These are phyloP conservation scores for Pecoramyces ruminantium DNA, from an alignment of 192 early-diverging fungal species.

Conservation along the genomic window DNA sequence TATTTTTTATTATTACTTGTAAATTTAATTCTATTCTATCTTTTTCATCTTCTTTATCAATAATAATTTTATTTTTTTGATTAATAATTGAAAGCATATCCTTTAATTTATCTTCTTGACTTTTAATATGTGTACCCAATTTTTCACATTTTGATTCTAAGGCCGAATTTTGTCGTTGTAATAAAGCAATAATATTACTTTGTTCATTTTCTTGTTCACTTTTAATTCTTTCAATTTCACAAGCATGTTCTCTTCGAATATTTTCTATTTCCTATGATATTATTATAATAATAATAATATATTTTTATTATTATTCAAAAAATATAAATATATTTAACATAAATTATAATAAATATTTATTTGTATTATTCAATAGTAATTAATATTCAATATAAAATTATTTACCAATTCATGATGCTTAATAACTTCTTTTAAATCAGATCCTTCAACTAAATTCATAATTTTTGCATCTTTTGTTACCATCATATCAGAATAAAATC, in stretches of 20 bases:
- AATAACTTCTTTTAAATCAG: slow-evolving; percentile 36
- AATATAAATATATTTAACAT: too few relatives aligned
- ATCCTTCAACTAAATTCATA: slow-evolving; percentile 41
- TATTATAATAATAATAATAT: too few relatives aligned
- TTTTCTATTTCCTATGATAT: slow-evolving; percentile 30
- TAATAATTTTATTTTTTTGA: slow-evolving; percentile 24
- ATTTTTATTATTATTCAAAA: too few relatives aligned
- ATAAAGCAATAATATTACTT: slow-evolving; percentile 29
- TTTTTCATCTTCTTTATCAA: slow-evolving; percentile 23
- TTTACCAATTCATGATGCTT: slow-evolving; percentile 41
- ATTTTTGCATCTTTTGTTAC: slow-evolving; percentile 48
- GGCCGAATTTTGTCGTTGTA: slow-evolving; percentile 36
- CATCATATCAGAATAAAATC: slow-evolving; percentile 49
- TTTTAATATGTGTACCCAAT: slow-evolving; percentile 34
- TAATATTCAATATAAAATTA: background rate
- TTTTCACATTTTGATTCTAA: slow-evolving; percentile 43
- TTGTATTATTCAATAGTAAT: too few relatives aligned
- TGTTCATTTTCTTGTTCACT: slow-evolving; percentile 38
- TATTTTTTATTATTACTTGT: slow-evolving; percentile 9
- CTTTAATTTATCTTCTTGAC: slow-evolving; percentile 26
- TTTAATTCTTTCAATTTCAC: slow-evolving; percentile 40
- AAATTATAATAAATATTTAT: background rate
- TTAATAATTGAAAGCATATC: slow-evolving; percentile 31
- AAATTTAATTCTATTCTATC: slow-evolving; percentile 19
- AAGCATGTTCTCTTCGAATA: slow-evolving; percentile 32